Evolutionary conservation across 176 grass and related monocot genomes (phyloP).

Genomic region (Urochloa ruziziensis): DNA sequence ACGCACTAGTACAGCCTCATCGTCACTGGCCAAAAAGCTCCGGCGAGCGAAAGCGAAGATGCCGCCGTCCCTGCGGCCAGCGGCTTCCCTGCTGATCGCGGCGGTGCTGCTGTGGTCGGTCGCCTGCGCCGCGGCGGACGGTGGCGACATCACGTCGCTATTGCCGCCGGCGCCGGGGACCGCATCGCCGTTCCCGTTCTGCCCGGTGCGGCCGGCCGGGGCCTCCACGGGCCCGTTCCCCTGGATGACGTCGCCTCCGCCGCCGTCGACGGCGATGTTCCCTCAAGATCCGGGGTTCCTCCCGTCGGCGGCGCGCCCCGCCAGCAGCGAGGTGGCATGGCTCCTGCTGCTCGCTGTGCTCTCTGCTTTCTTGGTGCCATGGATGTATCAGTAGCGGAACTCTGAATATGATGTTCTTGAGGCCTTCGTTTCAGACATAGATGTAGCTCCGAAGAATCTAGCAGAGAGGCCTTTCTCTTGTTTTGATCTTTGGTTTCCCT

Average conservation of each 20-base stretch:
- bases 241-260: slow-evolving; percentile 24
- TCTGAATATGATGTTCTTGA: background rate
- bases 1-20: background rate
- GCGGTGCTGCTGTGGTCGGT: background rate
- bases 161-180: slow-evolving; percentile 1
- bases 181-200: slow-evolving; percentile 39
- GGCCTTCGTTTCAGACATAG: background rate
- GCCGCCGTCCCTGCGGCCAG: background rate
- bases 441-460: background rate
- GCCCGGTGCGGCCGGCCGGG: slow-evolving; percentile 31
- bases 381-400: background rate
- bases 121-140: background rate
- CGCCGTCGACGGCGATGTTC: background rate
- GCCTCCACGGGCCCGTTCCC: slow-evolving; percentile 25
- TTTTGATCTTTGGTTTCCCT: background rate
- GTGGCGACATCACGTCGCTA: slow-evolving; percentile 5
- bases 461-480: background rate
- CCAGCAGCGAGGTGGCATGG: background rate
- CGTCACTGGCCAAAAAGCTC: background rate
- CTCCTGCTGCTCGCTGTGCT: background rate
- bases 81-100: slow-evolving; percentile 18
- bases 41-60: background rate
- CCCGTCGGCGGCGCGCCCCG: background rate
- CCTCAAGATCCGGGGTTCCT: slow-evolving; percentile 50
- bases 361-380: slow-evolving; percentile 35